A percentile compares a stretch with the other conserved stretches of the same genome.
phyloP scores from a whole-genome alignment of 2,329 filamentous ascomycete genomes.

The Ceratocystiopsis minuta region DNA sequence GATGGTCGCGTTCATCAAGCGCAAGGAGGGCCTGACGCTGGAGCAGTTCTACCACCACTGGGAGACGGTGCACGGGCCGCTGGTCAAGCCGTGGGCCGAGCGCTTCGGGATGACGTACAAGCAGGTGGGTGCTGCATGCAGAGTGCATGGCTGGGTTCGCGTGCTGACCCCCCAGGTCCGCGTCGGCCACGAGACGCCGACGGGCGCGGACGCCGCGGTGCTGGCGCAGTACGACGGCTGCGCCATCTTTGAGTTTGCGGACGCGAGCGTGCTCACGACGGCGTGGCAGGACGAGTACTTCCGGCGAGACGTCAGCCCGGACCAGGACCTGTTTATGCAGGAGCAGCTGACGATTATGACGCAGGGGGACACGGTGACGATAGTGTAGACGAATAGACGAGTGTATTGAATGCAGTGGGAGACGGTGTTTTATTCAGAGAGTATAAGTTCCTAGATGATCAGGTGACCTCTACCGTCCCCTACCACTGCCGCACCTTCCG shows the following conservation, averaged over 20 bases:
- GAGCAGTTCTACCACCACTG: constrained; percentile 18
- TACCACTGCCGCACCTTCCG: no score
- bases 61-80: constrained; percentile 15
- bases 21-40: constrained; percentile 12
- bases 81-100: constrained; percentile 17
- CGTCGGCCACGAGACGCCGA: constrained; percentile 10
- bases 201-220: constrained; percentile 4
- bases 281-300: constrained; percentile 16
- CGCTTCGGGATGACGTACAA: constrained; percentile 17
- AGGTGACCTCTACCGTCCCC: no score
- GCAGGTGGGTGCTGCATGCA: constrained; percentile 10
- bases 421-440: not conserved
- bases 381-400: not conserved
- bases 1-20: constrained; percentile 6
- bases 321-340: constrained; percentile 3
- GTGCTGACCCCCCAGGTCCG: constrained; percentile 8
- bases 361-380: constrained; percentile 2
- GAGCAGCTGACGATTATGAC: constrained; percentile 1
- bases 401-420: no score
- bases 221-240: constrained; percentile 13
- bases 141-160: no score
- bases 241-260: constrained; percentile 15
- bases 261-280: constrained; percentile 11
- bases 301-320: not conserved
- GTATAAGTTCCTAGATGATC: constrained; percentile 17